Evolutionary conservation across 2,329 filamentous ascomycete species (phyloP), one percentile per base, ranked within the genome.

Genomic region (Monilinia laxa): DNA sequence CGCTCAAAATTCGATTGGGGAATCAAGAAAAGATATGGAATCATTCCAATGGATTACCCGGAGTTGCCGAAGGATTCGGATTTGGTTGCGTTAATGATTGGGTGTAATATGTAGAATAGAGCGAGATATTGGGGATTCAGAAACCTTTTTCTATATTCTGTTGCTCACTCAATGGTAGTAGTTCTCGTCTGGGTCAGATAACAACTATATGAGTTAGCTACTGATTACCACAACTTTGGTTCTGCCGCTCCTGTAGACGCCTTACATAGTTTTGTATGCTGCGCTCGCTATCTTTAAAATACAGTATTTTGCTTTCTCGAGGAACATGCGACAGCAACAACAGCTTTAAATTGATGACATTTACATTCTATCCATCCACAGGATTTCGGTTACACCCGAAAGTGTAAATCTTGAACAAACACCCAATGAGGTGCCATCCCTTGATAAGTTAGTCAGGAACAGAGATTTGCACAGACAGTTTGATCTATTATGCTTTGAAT

Each of bases 81-180:
- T 67, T 71, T 82, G 57, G 76, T 82, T 35, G 72, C 75, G 53
- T 72, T 73, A 65, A 70, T 82, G 62, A 78, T 82, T 51, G 74
- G 74, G 67, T 78, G 77, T 25, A 82, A 82, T 68, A 77, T 80
- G 72, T 75, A 65, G 49, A 40, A 16, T 18, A 18, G 35, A 31
- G 31, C 18, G 45, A 20, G 45, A n/a, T 49, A 35, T 35, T 35
- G 31, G 7, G 31, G 5, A 9, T 6, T 35, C 2, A 35, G 7
- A 35, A 35, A 6, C 5, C 7, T 35, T 35, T 35, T 35, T 35
- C 7, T 35, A 35, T 35, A 35, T 35, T 35, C 31, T 35, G 31
- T 9, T 35, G 31, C 31, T 35, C 31, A 6, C 31, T 35, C 7
- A 35, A 1, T 35, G 31, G 31, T 35, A 35, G 31, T 35, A 9